Conservation (phyloP, 345 rosid genomes). For the Draba incana region DNA sequence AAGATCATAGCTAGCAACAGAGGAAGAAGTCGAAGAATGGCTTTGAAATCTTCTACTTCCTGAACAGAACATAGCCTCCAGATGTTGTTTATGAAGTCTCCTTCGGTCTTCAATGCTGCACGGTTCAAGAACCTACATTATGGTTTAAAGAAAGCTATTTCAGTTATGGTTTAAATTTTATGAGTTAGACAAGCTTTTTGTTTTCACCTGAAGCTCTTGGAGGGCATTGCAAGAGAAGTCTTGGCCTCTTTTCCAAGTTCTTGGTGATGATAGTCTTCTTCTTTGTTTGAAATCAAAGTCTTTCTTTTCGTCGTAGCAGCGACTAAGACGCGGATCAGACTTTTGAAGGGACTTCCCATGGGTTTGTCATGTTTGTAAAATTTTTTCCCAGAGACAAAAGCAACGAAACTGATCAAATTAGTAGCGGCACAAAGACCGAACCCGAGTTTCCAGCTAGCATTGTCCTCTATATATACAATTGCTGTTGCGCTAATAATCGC, state of each 20-base stretch:
- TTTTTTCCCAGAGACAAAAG: constrained; percentile 47
- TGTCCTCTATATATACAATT: constrained; percentile 51
- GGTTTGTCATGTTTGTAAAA: constrained; percentile 45
- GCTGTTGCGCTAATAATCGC: constrained; percentile 37
- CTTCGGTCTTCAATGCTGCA: constrained; percentile 46
- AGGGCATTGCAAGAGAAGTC: constrained; percentile 19
- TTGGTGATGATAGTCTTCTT: constrained; percentile 45
- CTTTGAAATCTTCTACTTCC: constrained; percentile 66
- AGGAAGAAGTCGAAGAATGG: constrained; percentile 50
- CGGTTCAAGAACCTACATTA: constrained; percentile 14
- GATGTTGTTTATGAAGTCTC: constrained; percentile 38
- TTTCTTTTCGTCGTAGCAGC: constrained; percentile 51
- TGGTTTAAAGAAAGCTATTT: too few relatives aligned
- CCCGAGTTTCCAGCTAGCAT: constrained; percentile 57
- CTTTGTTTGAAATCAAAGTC: constrained; percentile 31
- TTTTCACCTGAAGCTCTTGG: constrained; percentile 40
- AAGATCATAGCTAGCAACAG: constrained; percentile 44
- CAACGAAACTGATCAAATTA: constrained; percentile 40
- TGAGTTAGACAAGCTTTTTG: neutral
- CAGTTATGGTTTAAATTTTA: neutral
- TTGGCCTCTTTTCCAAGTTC: neutral
- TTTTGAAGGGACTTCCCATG: constrained; percentile 52
- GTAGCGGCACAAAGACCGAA: constrained; percentile 46
- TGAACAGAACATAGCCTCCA: constrained; percentile 59
- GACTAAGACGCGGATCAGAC: constrained; percentile 49